Percentiles rank a stretch among this genome's conserved stretches.
These are phyloP conservation scores for Irpex sp. DNA, from an alignment of 1,284 basidiomycete species.

Conservation along the genomic window DNA sequence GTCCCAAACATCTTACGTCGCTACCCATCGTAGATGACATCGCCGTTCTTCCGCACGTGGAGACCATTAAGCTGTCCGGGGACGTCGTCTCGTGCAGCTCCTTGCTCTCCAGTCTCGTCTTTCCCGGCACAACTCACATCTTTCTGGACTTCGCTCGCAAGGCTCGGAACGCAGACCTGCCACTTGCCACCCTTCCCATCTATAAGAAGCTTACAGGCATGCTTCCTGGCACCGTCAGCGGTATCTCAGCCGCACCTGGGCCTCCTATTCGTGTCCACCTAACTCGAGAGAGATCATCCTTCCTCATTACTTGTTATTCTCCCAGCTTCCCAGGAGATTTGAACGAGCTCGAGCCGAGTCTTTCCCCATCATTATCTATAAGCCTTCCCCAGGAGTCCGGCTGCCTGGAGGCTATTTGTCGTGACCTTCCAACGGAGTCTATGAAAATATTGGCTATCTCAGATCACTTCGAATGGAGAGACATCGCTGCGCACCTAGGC, in stretches of 20 bases:
- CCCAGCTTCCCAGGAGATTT: not conserved
- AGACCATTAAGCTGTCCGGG: constrained; percentile 2
- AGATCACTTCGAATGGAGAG: not conserved
- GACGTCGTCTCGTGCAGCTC: constrained; percentile 6
- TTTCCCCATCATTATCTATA: not conserved
- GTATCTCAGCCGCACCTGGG: not conserved
- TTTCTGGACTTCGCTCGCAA: not conserved
- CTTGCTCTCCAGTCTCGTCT: not conserved
- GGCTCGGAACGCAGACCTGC: not conserved
- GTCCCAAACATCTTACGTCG: not conserved
- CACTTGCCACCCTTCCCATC: not conserved
- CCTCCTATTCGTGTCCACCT: not conserved
- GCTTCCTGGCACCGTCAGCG: not conserved
- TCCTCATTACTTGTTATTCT: not conserved
- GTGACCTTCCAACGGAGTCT: not conserved
- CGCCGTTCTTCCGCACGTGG: not conserved
- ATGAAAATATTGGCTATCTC: not conserved
- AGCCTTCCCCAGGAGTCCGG: not conserved
- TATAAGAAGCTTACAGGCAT: not conserved
- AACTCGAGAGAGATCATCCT: not conserved
- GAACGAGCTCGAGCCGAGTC: not conserved
- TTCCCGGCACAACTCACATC: constrained; percentile 2
- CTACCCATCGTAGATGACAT: not conserved
- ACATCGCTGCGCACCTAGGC: not conserved
- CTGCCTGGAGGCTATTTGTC: not conserved